Conservation (phyloP, 176 grass and related monocot genomes). For the Musa schizocarpa region DNA sequence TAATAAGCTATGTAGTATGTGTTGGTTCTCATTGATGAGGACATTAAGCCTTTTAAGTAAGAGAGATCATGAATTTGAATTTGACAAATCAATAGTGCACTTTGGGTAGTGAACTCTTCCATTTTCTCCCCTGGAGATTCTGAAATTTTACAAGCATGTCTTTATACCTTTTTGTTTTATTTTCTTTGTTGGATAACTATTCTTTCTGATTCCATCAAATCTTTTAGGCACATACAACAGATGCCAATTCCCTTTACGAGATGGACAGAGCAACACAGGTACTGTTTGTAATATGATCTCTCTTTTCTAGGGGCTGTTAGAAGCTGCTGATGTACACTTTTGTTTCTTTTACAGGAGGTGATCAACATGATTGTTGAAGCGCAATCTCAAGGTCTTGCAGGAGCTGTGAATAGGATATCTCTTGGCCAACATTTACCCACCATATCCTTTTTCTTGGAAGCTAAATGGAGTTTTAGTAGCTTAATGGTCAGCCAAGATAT, state of each 20-base stretch:
- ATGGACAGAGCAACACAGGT: conserved; percentile 95
- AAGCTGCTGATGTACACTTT: not conserved
- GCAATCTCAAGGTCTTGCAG: conserved; percentile 50
- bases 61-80: too few species aligned
- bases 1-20: too few species aligned
- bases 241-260: conserved; percentile 80
- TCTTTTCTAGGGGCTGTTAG: not conserved
- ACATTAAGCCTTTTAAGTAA: too few species aligned
- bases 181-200: not conserved
- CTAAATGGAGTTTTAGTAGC: not conserved
- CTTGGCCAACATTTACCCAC: conserved; percentile 58
- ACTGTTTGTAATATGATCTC: not conserved
- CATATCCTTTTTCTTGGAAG: conserved; percentile 58
- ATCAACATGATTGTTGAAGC: conserved; percentile 76
- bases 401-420: conserved; percentile 59
- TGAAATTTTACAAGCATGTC: not conserved
- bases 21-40: too few species aligned
- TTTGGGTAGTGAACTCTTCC: not conserved
- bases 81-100: too few species aligned
- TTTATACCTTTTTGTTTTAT: not conserved
- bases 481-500: not conserved
- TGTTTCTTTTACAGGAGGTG: conserved; percentile 48
- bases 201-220: not conserved
- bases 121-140: not conserved
- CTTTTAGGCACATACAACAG: conserved; percentile 48